Evolutionary conservation across 768 basidiomycete genomes (phyloP), one percentile per base, ranked within the genome.

Genomic region (Termitomyces sp.): DNA sequence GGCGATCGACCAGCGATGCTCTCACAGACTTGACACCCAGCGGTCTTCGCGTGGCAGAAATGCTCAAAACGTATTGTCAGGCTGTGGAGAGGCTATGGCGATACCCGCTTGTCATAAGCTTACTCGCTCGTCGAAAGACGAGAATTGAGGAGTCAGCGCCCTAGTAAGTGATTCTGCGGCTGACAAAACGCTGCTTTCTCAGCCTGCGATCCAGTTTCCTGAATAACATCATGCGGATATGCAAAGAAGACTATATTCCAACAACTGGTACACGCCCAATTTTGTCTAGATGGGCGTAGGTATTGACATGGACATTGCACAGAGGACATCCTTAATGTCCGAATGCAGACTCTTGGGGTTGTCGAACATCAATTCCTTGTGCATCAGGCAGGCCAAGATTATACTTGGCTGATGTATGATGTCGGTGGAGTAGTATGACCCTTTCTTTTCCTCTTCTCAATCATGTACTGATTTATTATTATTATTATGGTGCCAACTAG

Each of bases 331-430:
- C 78, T 92, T 16, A 83, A 87, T 57, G 88, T 87, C 56, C 86
- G 90, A n/a, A 73, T 92, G 32, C 88, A 89, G 71, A 91, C 90
- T 0, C 73, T 92, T 8, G 90, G 90, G 5, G 85, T 92, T 19
- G 81, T 85, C 37, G 89, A 92, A 63, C 87, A 90, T 67, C 73
- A 80, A 5, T 87, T 90, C 66, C 78, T 84, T 47, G 81, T 90
- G 53, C 76, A 75, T 48, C 78, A 84, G 49, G 81, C 78, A 31
- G 84, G 85, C 2, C 77, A 73, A 55, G 76, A 76, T 47, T 88
- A 87, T 62, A 81, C 83, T 50, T 92, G 90, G 89, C 80, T 83
- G 56, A 75, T 92, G 59, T 92, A 86, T 67, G 90, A 92, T 69
- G 90, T 92, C 35, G 89, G 90, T 35, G 90, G 90, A 54, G 86